Evolutionary conservation across 208 protist species (phyloP).

Genomic region (Jaenimonas drosophilae): DNA sequence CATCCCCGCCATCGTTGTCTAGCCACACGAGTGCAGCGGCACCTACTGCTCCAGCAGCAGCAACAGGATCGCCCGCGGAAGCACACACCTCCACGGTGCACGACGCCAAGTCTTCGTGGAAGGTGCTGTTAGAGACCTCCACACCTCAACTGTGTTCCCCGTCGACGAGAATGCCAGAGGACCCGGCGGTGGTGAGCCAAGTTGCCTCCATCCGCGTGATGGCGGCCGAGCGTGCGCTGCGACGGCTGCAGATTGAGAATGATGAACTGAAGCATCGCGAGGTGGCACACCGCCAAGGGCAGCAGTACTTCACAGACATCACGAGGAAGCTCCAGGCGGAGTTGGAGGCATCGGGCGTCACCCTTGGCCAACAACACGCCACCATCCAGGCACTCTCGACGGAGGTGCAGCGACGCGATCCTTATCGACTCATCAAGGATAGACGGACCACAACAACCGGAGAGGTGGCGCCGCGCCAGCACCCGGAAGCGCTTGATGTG

Average conservation of each 20-base stretch:
- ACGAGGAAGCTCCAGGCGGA: constrained; percentile 41
- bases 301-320: constrained; percentile 15
- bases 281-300: constrained; percentile 15
- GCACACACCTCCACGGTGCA: too few species aligned
- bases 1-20: too few species aligned
- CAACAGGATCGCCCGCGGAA: too few species aligned
- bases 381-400: constrained; percentile 26
- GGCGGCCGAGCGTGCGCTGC: constrained; percentile 34
- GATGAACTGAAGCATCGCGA: constrained; percentile 29
- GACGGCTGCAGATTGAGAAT: constrained; percentile 32
- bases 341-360: constrained; percentile 33
- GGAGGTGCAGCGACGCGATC: constrained; percentile 40
- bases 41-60: too few species aligned
- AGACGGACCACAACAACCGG: constrained; percentile 6
- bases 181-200: too few species aligned
- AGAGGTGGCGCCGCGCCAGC: background rate
- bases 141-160: background rate
- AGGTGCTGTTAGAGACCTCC: too few species aligned
- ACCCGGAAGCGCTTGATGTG: too few species aligned
- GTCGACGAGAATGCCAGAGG: too few species aligned
- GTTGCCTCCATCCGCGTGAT: constrained; percentile 15
- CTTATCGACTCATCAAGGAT: constrained; percentile 38
- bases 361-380: constrained; percentile 42
- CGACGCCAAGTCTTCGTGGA: too few species aligned
- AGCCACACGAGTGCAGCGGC: too few species aligned